These are phyloP conservation scores for Umbelopsis vinacea DNA, from an alignment of 192 early-diverging fungal genomes.

Conservation along the genomic window DNA sequence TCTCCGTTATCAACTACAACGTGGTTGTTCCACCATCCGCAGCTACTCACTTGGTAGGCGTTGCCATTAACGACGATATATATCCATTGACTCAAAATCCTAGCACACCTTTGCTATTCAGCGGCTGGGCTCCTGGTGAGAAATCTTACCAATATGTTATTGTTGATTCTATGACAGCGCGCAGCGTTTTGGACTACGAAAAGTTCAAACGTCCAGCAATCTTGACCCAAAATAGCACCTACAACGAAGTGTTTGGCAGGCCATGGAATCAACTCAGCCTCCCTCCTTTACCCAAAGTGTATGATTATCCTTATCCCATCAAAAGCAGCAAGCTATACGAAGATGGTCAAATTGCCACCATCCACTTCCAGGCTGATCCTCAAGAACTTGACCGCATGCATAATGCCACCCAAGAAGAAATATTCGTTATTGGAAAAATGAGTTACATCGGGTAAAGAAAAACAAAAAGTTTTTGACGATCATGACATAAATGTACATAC, in stretches of 20 bases:
- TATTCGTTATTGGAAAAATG: slow-evolving; percentile 4
- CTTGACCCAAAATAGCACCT: neutral
- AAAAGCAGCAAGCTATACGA: slow-evolving; percentile 37
- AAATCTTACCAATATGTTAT: slow-evolving; percentile 25
- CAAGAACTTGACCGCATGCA: slow-evolving; percentile 32
- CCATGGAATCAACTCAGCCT: slow-evolving; percentile 32
- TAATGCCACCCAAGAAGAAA: slow-evolving; percentile 19
- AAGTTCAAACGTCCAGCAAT: slow-evolving; percentile 31
- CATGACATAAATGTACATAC: neutral
- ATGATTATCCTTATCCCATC: slow-evolving; percentile 28
- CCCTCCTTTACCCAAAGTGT: slow-evolving; percentile 12
- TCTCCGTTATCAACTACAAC: slow-evolving; percentile 13
- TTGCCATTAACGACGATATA: slow-evolving; percentile 18
- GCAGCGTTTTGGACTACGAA: slow-evolving; percentile 20
- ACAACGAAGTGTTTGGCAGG: slow-evolving; percentile 31
- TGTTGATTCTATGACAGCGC: neutral
- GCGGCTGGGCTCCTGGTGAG: slow-evolving; percentile 13
- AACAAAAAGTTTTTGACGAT: neutral
- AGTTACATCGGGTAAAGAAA: slow-evolving; percentile 27
- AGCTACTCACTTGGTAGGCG: neutral
- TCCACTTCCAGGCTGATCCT: slow-evolving; percentile 35
- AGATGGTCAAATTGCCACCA: slow-evolving; percentile 41
- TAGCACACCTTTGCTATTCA: slow-evolving; percentile 20
- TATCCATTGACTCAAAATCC: slow-evolving; percentile 2
- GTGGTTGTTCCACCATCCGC: neutral